Base-by-base conservation (phyloP, 306 rosid genomes). In the Mucuna pruriens region DNA sequence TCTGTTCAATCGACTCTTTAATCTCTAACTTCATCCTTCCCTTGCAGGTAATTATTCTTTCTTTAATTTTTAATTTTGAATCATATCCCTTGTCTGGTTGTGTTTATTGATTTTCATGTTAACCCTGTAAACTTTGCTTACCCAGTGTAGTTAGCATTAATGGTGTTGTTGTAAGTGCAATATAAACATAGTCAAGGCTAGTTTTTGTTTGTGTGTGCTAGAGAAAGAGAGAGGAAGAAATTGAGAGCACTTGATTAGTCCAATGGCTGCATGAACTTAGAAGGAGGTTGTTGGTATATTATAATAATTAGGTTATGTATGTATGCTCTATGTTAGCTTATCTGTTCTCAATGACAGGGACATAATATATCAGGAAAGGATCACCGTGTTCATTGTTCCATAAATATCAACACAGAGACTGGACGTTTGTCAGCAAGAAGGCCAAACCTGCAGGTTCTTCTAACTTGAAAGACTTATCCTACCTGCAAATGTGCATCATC, bases 21-120 rank as follows among this genome's bases (percentile, higher is more conserved):
- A 93, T 95, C 82, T 93, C 98, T 83, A 95, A 95, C 87, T 95
- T 95, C 86, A 91, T 95, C 85, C 97, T 95, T 84, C 98, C 99
- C 78, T 80, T 95, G 80, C 98, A 95, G 97, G 98, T 95, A 64
- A 84, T 80, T 63, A 22, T 46, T 75, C 76, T 54, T 49, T 60
- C 61, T 29, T 45, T 3, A 33, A 40, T n/a, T 2, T 26, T 48
- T 13, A 61, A 17, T 49, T 79, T 29, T 69, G 34, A 46, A 45
- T 22, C 40, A 34, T 54, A 40, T 48, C 16, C 34, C 16, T 2
- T 29, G 12, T 70, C 40, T 29, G 75, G 54, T 52, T 71, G 51
- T 55, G 34, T 39, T 25, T 46, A 71, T 64, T 76, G 61, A 23
- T 71, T 76, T 71, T 71, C 49, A 39, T 25, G 65, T 42, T 77